Conservation (phyloP, 2,329 filamentous ascomycete genomes). For the Fusarium dlaminii region DNA sequence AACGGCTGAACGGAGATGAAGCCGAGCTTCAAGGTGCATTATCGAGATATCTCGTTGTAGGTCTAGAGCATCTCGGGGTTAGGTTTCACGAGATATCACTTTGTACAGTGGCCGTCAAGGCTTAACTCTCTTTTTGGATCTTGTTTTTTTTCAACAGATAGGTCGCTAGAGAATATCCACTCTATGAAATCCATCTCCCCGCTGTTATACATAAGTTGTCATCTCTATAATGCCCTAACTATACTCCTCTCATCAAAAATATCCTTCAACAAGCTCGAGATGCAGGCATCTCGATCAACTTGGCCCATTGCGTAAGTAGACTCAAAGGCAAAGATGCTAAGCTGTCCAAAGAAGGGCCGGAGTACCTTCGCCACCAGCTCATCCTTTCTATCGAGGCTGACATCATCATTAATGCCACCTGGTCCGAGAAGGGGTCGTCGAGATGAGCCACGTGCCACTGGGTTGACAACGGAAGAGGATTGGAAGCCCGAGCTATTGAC, state of each 20-base stretch:
- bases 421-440: slow-evolving; percentile 61
- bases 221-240: slow-evolving; percentile 63
- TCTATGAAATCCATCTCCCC: slow-evolving; percentile 21
- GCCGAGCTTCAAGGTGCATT: neutral
- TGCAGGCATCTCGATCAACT: slow-evolving; percentile 72
- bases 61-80: neutral
- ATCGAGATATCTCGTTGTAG: neutral
- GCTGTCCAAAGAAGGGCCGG: slow-evolving; percentile 86
- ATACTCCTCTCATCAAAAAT: slow-evolving; percentile 81
- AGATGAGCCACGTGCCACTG: slow-evolving; percentile 48
- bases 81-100: neutral
- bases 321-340: slow-evolving; percentile 95
- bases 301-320: slow-evolving; percentile 85
- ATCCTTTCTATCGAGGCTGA: slow-evolving; percentile 67
- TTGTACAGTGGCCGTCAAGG: neutral
- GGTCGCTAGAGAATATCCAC: slow-evolving; percentile 16
- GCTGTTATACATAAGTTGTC: neutral
- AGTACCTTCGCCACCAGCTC: slow-evolving; percentile 81
- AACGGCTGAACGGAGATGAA: neutral
- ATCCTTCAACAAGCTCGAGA: slow-evolving; percentile 73
- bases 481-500: slow-evolving; percentile 46
- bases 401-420: slow-evolving; percentile 65
- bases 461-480: slow-evolving; percentile 51
- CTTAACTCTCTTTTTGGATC: slow-evolving; percentile 1
- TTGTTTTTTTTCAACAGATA: neutral